Evolutionary conservation across 208 protist species (phyloP).

Genomic region (Spongospora subterranea): DNA sequence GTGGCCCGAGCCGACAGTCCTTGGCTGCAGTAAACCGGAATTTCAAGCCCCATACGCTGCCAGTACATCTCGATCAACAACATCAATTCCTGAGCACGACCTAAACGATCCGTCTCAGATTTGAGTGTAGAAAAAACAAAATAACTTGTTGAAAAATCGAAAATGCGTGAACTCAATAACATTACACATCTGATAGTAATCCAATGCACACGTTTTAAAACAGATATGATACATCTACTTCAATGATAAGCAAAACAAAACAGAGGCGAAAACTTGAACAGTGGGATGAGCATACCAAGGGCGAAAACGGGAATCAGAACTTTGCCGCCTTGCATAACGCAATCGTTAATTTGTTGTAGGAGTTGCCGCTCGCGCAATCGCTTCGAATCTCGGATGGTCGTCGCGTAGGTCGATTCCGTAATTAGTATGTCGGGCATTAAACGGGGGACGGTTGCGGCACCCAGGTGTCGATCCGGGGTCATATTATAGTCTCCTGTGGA

Average conservation of each 20-base stretch:
- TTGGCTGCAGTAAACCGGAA: slow-evolving; percentile 87
- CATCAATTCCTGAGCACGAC: slow-evolving; percentile 84
- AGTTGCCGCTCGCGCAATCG: slow-evolving; percentile 84
- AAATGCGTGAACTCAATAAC: too few species aligned
- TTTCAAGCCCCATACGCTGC: slow-evolving; percentile 79
- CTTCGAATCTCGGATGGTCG: slow-evolving; percentile 87
- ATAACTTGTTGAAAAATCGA: too few species aligned
- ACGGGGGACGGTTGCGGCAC: slow-evolving; percentile 59
- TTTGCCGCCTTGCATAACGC: slow-evolving; percentile 77
- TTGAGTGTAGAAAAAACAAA: not conserved
- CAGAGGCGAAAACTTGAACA: not conserved
- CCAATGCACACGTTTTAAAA: too few species aligned
- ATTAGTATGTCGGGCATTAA: slow-evolving; percentile 84
- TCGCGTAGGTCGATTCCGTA: slow-evolving; percentile 87
- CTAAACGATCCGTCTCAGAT: not conserved
- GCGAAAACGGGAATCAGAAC: slow-evolving; percentile 88
- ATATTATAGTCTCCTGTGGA: slow-evolving; percentile 91
- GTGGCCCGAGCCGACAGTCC: slow-evolving; percentile 77
- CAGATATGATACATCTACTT: too few species aligned
- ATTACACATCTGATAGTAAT: too few species aligned
- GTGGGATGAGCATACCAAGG: slow-evolving; percentile 70
- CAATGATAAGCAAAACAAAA: too few species aligned
- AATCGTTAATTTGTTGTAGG: slow-evolving; percentile 80
- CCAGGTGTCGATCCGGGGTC: slow-evolving; percentile 87
- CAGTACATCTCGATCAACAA: slow-evolving; percentile 87